A percentile compares a stretch with the other conserved stretches of the same genome.
Evolutionary conservation across 805 yeast species (phyloP).

Genomic region (Grigorovia jiainica): DNA sequence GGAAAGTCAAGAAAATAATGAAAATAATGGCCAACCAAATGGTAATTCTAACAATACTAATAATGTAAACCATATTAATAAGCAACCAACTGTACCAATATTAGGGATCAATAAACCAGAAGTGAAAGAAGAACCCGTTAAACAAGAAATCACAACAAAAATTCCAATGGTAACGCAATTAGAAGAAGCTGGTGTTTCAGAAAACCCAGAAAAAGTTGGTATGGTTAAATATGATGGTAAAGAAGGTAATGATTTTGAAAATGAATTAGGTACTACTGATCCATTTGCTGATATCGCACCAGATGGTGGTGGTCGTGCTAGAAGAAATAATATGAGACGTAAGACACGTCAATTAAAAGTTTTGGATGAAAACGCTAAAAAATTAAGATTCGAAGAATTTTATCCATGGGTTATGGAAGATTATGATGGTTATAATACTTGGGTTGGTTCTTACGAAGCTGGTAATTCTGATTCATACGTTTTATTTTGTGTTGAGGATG

Average conservation of each 20-base stretch:
- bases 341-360: slow-evolving; percentile 79
- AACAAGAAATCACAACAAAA: not conserved
- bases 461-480: slow-evolving; percentile 77
- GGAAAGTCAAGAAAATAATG: slow-evolving; percentile 20
- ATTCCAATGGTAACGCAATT: slow-evolving; percentile 21
- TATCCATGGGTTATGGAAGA: slow-evolving; percentile 99
- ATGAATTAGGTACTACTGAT: slow-evolving; percentile 28
- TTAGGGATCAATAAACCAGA: slow-evolving; percentile 8
- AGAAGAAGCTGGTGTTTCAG: slow-evolving; percentile 32
- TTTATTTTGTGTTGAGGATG: slow-evolving; percentile 71
- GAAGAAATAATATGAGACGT: slow-evolving; percentile 51
- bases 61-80: not conserved
- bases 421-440: slow-evolving; percentile 86
- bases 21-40: slow-evolving; percentile 9
- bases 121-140: slow-evolving; percentile 1
- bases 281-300: slow-evolving; percentile 71
- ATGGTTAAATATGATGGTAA: slow-evolving; percentile 33
- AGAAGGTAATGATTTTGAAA: slow-evolving; percentile 34
- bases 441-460: slow-evolving; percentile 95
- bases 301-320: slow-evolving; percentile 75
- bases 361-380: slow-evolving; percentile 74
- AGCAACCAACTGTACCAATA: not conserved
- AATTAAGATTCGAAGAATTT: slow-evolving; percentile 86
- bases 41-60: slow-evolving; percentile 2
- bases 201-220: slow-evolving; percentile 31